These are phyloP conservation scores for Apophysomyces sp. DNA, from an alignment of 371 early-diverging fungal genomes.

Conservation along the genomic window DNA sequence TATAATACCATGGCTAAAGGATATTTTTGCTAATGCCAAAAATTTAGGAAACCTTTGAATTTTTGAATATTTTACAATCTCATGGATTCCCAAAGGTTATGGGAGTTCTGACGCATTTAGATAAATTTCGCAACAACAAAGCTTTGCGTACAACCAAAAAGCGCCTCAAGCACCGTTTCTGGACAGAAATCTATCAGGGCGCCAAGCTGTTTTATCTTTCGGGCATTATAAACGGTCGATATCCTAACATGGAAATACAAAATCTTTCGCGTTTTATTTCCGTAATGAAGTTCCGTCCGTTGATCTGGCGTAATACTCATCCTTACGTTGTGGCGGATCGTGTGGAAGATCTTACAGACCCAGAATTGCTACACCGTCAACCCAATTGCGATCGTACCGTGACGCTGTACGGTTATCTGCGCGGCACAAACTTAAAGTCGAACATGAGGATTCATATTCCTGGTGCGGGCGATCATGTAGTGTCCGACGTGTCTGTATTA, in stretches of 20 bases:
- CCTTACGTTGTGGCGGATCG: constrained; percentile 96
- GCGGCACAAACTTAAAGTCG: constrained; percentile 90
- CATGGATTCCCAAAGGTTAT: constrained; percentile 99
- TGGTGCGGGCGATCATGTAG: constrained; percentile 88
- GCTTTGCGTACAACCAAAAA: constrained; percentile 88
- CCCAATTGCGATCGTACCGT: constrained; percentile 92
- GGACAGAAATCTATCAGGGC: constrained; percentile 98
- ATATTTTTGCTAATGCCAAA: background rate
- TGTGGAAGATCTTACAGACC: constrained; percentile 95
- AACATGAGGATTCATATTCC: constrained; percentile 91
- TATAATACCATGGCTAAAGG: no score
- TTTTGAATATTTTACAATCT: constrained; percentile 94
- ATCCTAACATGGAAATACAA: constrained; percentile 90
- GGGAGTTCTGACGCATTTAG: constrained; percentile 96
- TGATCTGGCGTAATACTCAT: constrained; percentile 95
- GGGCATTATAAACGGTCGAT: constrained; percentile 91
- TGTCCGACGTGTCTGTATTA: constrained; percentile 74
- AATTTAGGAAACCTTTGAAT: constrained; percentile 95
- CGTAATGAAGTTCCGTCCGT: constrained; percentile 95
- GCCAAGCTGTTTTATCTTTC: constrained; percentile 97
- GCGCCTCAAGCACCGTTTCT: constrained; percentile 95
- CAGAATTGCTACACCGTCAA: constrained; percentile 74
- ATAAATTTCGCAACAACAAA: constrained; percentile 92
- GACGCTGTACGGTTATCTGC: constrained; percentile 91
- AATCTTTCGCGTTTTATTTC: constrained; percentile 96